Evolutionary conservation across 2,329 filamentous ascomycete species (phyloP), one percentile per base, ranked within the genome.

Genomic region (Pseudocercospora eumusae): DNA sequence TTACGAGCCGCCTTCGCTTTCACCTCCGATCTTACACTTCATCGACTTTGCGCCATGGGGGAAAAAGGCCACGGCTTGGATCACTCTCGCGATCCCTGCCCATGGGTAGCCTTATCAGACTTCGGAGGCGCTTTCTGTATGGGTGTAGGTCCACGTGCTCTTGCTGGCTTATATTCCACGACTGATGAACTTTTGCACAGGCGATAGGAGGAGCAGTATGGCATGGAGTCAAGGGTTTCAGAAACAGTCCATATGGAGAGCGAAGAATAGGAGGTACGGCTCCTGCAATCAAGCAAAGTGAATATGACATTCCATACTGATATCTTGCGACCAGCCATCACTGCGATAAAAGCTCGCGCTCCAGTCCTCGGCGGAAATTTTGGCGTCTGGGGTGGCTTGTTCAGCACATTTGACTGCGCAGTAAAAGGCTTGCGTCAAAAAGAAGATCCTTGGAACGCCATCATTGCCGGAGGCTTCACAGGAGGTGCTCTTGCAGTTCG

Each of bases 401-500:
- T 98, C 83, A 92, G 88, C 71, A 96, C 92, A 65, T 98, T 93
- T 74, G 95, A 99, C 81, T 99, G 95, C 82, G 90, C 93, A 21
- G 90, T 97, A 65, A 99, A 98, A 84, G 93, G 93, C 61, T 82
- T 82, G 69, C 73, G 77, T 40, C 91, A 95, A 84, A 98, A 97
- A 88, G 95, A 99, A 78, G 95, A 98, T 76, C 92, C 95, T 13
- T 98, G 92, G 82, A 98, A 98, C 80, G 92, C 93, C 73, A 98
- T 99, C 76, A 96, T 93, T 71, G 95, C 93, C 45, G 95, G 95
- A 58, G 97, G 97, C 84, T 93, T 97, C 79, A 98, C 95, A 4
- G 93, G 92, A 73, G 95, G 95, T 70, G 87, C 93, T 28, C 84
- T 99, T 33, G 95, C 95, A 56, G 88, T 98, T 66, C 87, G 95